phyloP scores from a whole-genome alignment of 2,329 filamentous ascomycete genomes.

The Stagonosporopsis tanaceti region DNA sequence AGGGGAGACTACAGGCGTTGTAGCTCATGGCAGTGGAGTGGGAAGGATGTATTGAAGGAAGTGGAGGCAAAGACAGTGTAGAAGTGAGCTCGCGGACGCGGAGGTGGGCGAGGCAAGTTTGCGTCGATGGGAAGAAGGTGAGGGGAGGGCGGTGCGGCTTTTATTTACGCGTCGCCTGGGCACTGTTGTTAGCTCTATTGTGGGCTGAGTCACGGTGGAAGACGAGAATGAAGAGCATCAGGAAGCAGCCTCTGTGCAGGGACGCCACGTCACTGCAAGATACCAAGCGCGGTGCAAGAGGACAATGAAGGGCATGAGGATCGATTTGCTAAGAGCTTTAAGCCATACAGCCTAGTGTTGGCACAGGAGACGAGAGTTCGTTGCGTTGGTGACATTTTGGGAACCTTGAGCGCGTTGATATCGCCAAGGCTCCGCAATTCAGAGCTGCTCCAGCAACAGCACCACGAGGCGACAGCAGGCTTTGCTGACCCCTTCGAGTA shows the following conservation, averaged over 20 bases:
- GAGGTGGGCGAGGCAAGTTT: neutral
- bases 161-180: neutral
- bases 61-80: neutral
- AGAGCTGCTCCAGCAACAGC: neutral
- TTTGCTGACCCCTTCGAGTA: too few species aligned
- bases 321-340: neutral
- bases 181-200: neutral
- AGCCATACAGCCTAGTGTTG: neutral
- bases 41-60: neutral
- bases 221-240: neutral
- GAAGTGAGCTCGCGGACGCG: neutral
- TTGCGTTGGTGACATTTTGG: constrained; percentile 1
- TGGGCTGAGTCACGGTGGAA: neutral
- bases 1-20: neutral
- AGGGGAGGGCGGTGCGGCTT: neutral
- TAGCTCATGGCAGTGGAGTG: neutral
- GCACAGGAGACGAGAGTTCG: neutral
- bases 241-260: neutral
- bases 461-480: neutral
- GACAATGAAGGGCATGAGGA: neutral
- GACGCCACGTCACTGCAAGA: neutral
- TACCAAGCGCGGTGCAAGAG: neutral
- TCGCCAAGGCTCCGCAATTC: neutral
- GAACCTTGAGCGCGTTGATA: neutral
- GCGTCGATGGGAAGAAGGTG: neutral